phyloP scores from a whole-genome alignment of 2,329 filamentous ascomycete genomes.

The Corynespora cassiicola region DNA sequence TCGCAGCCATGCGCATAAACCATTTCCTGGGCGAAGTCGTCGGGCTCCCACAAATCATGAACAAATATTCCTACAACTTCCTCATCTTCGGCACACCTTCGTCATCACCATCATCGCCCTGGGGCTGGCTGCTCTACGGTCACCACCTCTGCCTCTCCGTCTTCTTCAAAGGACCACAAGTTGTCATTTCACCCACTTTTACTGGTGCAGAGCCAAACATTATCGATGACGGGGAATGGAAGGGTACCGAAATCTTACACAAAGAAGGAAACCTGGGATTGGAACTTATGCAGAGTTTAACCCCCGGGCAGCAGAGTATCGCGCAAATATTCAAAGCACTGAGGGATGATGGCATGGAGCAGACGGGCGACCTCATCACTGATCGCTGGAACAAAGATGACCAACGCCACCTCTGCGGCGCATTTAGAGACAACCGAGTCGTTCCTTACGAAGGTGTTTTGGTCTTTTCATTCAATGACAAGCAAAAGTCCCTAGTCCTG shows the following conservation, averaged over 20 bases:
- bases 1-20: slow-evolving; percentile 75
- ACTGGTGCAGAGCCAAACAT: slow-evolving; percentile 81
- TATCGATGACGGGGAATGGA: slow-evolving; percentile 69
- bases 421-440: slow-evolving; percentile 77
- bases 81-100: slow-evolving; percentile 72
- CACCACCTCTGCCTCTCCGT: slow-evolving; percentile 79
- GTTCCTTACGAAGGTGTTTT: slow-evolving; percentile 74
- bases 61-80: slow-evolving; percentile 79
- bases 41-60: slow-evolving; percentile 67
- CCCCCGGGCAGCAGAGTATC: slow-evolving; percentile 50
- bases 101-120: slow-evolving; percentile 57
- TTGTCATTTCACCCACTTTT: slow-evolving; percentile 76
- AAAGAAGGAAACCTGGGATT: slow-evolving; percentile 70
- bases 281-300: slow-evolving; percentile 71
- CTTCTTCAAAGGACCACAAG: slow-evolving; percentile 69
- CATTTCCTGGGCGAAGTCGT: slow-evolving; percentile 76
- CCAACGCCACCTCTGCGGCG: slow-evolving; percentile 78
- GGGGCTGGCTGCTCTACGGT: slow-evolving; percentile 79
- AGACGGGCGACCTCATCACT: slow-evolving; percentile 49
- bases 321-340: slow-evolving; percentile 67
- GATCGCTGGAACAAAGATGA: slow-evolving; percentile 83
- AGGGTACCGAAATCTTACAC: slow-evolving; percentile 70
- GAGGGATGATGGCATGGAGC: slow-evolving; percentile 70
- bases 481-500: slow-evolving; percentile 63
- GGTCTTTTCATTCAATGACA: slow-evolving; percentile 55